Evolutionary conservation across 495 filamentous ascomycete species (phyloP).

Genomic region (Durotheca rogersii): DNA sequence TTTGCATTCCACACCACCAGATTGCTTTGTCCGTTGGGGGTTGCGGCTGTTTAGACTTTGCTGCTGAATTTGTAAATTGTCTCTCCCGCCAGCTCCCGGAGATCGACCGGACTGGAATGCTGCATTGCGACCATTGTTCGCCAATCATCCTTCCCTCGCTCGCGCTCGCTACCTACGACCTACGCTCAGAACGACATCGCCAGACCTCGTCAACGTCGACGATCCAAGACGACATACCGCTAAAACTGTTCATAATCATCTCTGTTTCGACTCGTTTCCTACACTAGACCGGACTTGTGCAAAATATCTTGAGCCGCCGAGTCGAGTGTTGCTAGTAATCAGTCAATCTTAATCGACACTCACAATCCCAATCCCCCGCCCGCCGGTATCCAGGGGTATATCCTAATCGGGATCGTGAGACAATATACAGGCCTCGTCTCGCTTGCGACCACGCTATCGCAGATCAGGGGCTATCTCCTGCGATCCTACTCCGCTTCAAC

Average conservation of each 20-base stretch:
- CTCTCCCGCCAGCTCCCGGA: slow-evolving; percentile 7
- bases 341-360: background rate
- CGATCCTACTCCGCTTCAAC: slow-evolving; percentile 9
- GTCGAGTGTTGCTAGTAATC: background rate
- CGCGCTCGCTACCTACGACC: slow-evolving; percentile 1
- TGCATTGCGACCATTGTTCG: slow-evolving; percentile 4
- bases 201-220: slow-evolving; percentile 9
- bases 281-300: too few relatives aligned
- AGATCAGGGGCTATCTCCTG: slow-evolving; percentile 23
- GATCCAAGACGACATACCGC: slow-evolving; percentile 9
- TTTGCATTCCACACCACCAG: slow-evolving; percentile 2
- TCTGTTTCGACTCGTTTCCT: background rate
- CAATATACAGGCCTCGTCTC: slow-evolving; percentile 24
- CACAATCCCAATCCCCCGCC: background rate
- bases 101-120: slow-evolving; percentile 13
- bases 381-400: slow-evolving; percentile 12
- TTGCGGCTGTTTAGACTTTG: slow-evolving; percentile 6
- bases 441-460: slow-evolving; percentile 12
- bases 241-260: background rate
- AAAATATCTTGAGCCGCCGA: background rate
- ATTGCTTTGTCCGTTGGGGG: background rate
- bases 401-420: slow-evolving; percentile 28
- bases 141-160: background rate
- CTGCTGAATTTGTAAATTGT: slow-evolving; percentile 20
- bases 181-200: background rate